A percentile compares a stretch with the other conserved stretches of the same genome.
Conservation (phyloP, 2,329 filamentous ascomycete genomes). For the Monilinia polystroma region DNA sequence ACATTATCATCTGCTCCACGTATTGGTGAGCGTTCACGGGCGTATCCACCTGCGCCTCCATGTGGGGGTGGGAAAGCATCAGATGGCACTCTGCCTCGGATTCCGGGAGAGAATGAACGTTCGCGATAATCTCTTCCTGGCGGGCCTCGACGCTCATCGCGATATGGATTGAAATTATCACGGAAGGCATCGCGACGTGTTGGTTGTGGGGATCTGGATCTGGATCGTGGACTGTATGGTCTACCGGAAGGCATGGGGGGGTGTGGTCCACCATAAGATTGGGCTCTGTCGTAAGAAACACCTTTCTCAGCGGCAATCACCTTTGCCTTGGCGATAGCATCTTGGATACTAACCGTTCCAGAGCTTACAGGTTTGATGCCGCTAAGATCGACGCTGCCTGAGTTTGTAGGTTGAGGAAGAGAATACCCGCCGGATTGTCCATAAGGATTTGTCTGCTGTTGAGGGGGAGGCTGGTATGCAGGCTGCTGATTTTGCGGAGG, state of each 20-base stretch:
- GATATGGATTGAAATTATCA: constrained; percentile 77
- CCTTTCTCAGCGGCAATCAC: constrained; percentile 79
- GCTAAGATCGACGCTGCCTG: constrained; percentile 77
- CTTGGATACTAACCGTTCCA: constrained; percentile 78
- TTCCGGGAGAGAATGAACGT: constrained; percentile 69
- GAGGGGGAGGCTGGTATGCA: constrained; percentile 44
- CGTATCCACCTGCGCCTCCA: constrained; percentile 46
- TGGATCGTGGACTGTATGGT: constrained; percentile 61
- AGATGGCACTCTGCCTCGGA: constrained; percentile 51
- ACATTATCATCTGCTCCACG: constrained; percentile 59
- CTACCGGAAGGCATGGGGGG: constrained; percentile 51
- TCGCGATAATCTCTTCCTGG: constrained; percentile 59
- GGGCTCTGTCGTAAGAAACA: constrained; percentile 60
- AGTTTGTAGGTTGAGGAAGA: constrained; percentile 58
- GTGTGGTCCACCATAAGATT: constrained; percentile 43
- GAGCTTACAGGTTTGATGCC: constrained; percentile 76
- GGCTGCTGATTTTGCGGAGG: constrained; percentile 46
- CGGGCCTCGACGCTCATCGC: constrained; percentile 74
- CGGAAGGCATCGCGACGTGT: constrained; percentile 66
- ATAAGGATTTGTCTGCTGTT: constrained; percentile 47
- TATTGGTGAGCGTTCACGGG: constrained; percentile 58
- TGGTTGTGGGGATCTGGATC: constrained; percentile 73
- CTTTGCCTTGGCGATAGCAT: constrained; percentile 81
- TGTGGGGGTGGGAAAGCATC: constrained; percentile 62
- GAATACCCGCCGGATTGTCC: constrained; percentile 42